phyloP scores from a whole-genome alignment of 345 rosid genomes.

The Syzygium grande region DNA sequence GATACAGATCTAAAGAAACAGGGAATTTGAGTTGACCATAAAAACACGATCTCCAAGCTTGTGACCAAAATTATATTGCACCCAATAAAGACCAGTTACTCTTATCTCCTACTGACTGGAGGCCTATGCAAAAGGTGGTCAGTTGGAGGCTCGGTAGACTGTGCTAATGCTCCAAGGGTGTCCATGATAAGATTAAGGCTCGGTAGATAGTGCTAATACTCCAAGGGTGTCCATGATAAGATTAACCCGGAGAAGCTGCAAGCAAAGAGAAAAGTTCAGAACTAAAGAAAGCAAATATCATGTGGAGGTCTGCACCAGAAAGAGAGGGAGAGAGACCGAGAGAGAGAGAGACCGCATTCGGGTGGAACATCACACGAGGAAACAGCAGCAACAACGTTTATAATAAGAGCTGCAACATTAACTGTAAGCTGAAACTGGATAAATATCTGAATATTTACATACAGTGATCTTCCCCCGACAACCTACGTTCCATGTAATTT shows the following conservation, averaged over 20 bases:
- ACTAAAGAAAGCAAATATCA: not conserved
- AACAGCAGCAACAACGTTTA: slow-evolving; percentile 79
- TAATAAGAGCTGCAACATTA: slow-evolving; percentile 77
- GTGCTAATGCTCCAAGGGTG: slow-evolving; percentile 74
- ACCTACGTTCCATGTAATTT: slow-evolving; percentile 30
- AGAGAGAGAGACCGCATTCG: slow-evolving; percentile 40
- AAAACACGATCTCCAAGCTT: no score
- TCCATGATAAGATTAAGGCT: slow-evolving; percentile 97
- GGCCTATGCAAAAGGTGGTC: slow-evolving; percentile 82
- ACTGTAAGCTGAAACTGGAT: slow-evolving; percentile 90
- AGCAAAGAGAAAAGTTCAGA: not conserved
- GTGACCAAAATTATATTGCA: no score
- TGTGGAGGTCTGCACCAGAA: no score
- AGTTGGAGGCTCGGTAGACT: slow-evolving; percentile 97
- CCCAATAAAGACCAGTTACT: not conserved
- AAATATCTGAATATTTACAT: slow-evolving; percentile 30
- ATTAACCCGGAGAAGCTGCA: slow-evolving; percentile 94
- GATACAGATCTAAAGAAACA: no score
- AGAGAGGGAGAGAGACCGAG: not conserved
- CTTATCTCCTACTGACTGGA: slow-evolving; percentile 87
- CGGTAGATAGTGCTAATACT: slow-evolving; percentile 76
- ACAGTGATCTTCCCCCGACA: slow-evolving; percentile 94
- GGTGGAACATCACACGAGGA: slow-evolving; percentile 87
- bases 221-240: slow-evolving; percentile 96
- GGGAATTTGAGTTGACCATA: no score